Evolutionary conservation across 148 eudicot genomes (phyloP).

Genomic region (Spergularia bocconei): DNA sequence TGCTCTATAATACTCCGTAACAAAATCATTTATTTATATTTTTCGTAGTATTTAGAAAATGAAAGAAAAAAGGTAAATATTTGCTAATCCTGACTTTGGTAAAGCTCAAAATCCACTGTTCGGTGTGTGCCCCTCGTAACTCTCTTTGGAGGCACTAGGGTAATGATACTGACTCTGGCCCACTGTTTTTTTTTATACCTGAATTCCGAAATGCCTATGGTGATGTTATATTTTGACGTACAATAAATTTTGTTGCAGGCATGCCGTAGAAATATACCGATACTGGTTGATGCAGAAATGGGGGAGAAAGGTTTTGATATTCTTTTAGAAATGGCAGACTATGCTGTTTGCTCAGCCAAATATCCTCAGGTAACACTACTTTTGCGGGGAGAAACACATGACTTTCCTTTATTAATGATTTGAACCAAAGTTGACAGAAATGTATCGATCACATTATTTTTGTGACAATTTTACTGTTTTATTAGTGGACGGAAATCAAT

Average conservation of each 20-base stretch:
- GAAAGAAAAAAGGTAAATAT: too few species aligned
- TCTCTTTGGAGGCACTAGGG: not conserved
- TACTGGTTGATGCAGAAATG: constrained; percentile 85
- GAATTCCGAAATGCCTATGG: not conserved
- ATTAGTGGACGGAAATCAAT: not conserved
- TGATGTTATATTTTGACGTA: constrained; percentile 4
- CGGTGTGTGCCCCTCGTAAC: too few species aligned
- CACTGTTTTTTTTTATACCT: not conserved
- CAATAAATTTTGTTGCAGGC: constrained; percentile 62
- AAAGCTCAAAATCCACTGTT: too few species aligned
- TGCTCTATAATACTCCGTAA: too few species aligned
- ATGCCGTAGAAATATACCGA: constrained; percentile 59
- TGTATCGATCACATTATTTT: not conserved
- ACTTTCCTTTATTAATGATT: not conserved
- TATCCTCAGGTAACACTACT: constrained; percentile 68
- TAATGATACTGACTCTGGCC: not conserved
- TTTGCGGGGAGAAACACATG: not conserved
- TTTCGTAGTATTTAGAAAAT: too few species aligned
- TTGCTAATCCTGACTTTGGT: too few species aligned
- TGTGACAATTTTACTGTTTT: not conserved
- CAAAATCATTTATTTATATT: too few species aligned
- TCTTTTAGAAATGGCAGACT: constrained; percentile 56
- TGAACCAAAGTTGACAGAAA: not conserved
- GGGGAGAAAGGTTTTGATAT: constrained; percentile 72
- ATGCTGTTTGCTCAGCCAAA: constrained; percentile 76